Base-by-base conservation (phyloP, 129 eudicot genomes). In the Erigeron canadensis region DNA sequence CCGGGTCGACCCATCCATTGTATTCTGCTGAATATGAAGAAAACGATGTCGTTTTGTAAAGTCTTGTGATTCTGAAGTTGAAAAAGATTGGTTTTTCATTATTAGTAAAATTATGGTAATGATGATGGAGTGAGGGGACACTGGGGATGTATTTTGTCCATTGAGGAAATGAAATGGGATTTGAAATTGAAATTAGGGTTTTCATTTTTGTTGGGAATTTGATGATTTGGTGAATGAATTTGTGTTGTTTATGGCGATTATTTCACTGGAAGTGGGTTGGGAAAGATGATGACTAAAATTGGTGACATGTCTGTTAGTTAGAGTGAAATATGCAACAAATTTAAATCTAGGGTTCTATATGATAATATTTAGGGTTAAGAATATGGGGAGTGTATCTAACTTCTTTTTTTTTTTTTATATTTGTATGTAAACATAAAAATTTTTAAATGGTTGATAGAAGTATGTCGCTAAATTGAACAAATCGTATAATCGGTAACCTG, bases 1-100 rank as follows among this genome's bases (percentile, higher is more conserved):
- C 71, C 46, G 81, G 61, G 65, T 92, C 89, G 34, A 75, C 90
- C 98, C 98, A 93, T 5, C 98, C 98, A 63, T 84, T 82, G 62
- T 67, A 87, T 19, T 77, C 74, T 51, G 72, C 62, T 67, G 96
- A 75, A 39, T 62, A 73, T 37, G 87, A 75, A 68, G 86, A 75
- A 73, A 82, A 82, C 50, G 67, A 45, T 44, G 73, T 66, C 63
- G 67, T 70, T 42, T 71, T 48, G 46, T 71, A 21, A 47, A 69
- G 67, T 60, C 55, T 82, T 77, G 51, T 65, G 38, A 9, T 76
- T 59, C 64, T 22, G 69, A 70, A 67, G 40, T 65, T 64, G 58
- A 72, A 23, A 74, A 81, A 59, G 48, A 44, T 65, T 8, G 21
- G 78, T 67, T 54, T 71, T 17, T 57, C 67, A 57, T 28, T 28